These are phyloP conservation scores for Magnolia officinalis DNA, from an alignment of 164 flowering plant species.

Conservation along the genomic window DNA sequence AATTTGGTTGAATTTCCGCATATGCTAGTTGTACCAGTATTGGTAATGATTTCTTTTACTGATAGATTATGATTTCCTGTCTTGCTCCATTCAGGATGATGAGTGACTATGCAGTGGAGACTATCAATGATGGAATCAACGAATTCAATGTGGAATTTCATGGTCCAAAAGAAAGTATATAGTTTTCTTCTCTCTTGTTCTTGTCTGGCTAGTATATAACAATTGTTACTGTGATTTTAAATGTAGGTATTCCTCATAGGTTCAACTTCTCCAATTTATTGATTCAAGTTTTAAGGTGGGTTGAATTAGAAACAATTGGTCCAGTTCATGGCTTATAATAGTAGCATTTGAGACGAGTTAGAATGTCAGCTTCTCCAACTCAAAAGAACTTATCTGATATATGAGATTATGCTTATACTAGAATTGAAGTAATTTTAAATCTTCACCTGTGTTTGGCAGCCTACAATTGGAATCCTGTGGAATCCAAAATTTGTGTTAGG, in stretches of 20 bases:
- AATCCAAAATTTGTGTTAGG: too few species aligned
- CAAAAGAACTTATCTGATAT: too few species aligned
- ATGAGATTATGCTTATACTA: too few species aligned
- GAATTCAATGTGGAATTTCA: slow-evolving; percentile 68
- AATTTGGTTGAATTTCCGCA: neutral
- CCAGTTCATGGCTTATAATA: too few species aligned
- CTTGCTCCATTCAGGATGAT: slow-evolving; percentile 53
- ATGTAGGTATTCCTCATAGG: neutral
- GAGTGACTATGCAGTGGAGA: slow-evolving; percentile 79
- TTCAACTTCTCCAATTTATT: neutral
- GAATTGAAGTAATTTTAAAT: too few species aligned
- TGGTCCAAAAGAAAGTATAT: slow-evolving; percentile 65
- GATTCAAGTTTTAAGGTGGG: too few species aligned
- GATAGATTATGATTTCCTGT: neutral
- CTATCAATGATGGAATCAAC: slow-evolving; percentile 73
- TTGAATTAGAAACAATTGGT: too few species aligned
- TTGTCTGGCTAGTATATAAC: neutral
- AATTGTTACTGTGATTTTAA: too few species aligned
- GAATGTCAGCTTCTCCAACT: neutral
- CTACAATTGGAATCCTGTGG: too few species aligned
- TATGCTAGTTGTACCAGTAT: neutral
- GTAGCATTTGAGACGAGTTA: neutral
- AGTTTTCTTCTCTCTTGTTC: slow-evolving; percentile 1
- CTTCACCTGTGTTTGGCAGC: too few species aligned
- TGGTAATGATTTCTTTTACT: neutral